Conservation (phyloP, 148 eudicot genomes). For the Silene latifolia region DNA sequence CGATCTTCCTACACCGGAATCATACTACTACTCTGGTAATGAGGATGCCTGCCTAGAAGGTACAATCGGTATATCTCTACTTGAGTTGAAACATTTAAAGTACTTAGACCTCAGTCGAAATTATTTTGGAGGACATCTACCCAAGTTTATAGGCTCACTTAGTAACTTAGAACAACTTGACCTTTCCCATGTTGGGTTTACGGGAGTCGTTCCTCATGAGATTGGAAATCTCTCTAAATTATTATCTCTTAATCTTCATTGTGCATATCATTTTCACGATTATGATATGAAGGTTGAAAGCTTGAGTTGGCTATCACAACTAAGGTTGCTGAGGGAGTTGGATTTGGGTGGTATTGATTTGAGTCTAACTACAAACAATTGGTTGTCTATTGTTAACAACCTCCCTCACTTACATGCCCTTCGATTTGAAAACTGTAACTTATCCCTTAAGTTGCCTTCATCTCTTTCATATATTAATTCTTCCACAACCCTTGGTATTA, state of each 20-base stretch:
- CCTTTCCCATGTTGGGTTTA: too few relatives aligned
- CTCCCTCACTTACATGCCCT: slow-evolving; percentile 10
- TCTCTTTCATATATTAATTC: slow-evolving; percentile 2
- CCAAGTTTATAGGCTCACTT: too few relatives aligned
- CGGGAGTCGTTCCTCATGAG: too few relatives aligned
- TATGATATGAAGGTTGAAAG: too few relatives aligned
- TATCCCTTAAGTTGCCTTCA: not conserved
- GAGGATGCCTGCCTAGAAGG: not conserved
- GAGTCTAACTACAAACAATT: not conserved
- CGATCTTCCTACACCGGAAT: too few relatives aligned
- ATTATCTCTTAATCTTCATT: too few relatives aligned
- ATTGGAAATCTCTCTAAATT: too few relatives aligned
- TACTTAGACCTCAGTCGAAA: slow-evolving; percentile 13
- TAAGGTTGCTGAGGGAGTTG: not conserved
- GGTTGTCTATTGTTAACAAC: not conserved
- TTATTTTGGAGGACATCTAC: too few relatives aligned
- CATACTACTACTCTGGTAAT: too few relatives aligned
- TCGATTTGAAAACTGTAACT: not conserved
- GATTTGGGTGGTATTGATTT: not conserved
- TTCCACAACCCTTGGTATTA: slow-evolving; percentile 5
- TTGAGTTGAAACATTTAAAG: slow-evolving; percentile 12
- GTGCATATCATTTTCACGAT: too few relatives aligned
- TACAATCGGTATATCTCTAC: not conserved
- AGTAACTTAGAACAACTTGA: too few relatives aligned
- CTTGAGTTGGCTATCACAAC: too few relatives aligned